Percentiles rank a stretch among this genome's conserved stretches.
These are phyloP conservation scores for Saksenaea vasiformis DNA, from an alignment of 371 early-diverging fungal genomes.

Conservation along the genomic window DNA sequence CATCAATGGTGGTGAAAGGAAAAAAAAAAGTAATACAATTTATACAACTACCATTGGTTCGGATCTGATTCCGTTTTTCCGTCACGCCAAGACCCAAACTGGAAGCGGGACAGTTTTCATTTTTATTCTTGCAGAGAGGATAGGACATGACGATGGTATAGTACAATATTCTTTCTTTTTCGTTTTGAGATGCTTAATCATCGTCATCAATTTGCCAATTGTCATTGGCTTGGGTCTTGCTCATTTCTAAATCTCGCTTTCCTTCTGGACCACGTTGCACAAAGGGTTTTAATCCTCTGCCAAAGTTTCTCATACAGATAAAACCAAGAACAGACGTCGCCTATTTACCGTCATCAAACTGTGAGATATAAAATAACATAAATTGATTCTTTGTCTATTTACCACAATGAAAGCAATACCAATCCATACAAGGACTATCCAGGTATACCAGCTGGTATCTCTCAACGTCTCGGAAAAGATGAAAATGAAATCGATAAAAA, in stretches of 20 bases:
- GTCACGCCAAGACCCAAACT: not conserved
- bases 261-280: conserved; percentile 30
- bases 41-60: not conserved
- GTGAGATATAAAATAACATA: no score
- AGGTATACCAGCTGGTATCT: conserved; percentile 48
- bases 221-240: conserved; percentile 18
- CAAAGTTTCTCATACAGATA: conserved; percentile 34
- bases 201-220: conserved; percentile 52
- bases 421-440: conserved; percentile 46
- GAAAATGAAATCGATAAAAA: conserved; percentile 36
- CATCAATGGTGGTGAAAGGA: not conserved
- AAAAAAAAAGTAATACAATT: not conserved
- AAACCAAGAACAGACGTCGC: conserved; percentile 27
- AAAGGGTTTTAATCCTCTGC: conserved; percentile 40
- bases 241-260: conserved; percentile 41
- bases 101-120: not conserved
- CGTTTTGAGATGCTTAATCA: conserved; percentile 11
- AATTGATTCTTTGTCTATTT: not conserved
- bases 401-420: conserved; percentile 27
- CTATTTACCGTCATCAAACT: not conserved
- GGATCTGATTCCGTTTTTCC: not conserved
- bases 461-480: conserved; percentile 40
- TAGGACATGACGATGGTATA: not conserved
- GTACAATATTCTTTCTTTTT: not conserved
- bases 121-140: not conserved